Base-by-base conservation (phyloP, 352 stramenopile genomes). In the Globisporangium nagaii region DNA sequence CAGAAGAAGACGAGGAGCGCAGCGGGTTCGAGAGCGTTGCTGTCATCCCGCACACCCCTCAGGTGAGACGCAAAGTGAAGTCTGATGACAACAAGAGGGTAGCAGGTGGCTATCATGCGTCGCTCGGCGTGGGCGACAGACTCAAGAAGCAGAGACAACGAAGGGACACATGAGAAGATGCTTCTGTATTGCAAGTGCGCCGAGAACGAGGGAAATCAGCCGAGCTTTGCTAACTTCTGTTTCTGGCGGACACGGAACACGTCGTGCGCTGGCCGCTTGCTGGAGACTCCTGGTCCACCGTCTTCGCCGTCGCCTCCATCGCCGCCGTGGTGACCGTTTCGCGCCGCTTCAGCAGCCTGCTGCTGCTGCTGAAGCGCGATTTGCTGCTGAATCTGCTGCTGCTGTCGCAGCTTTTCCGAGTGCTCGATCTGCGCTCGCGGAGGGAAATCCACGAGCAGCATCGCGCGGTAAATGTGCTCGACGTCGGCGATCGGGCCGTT, bases 401-500 rank as follows among this genome's bases (percentile, higher is more conserved):
- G 70, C 25, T 85, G 75, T 39, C 79, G 75, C 55, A 89, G 70
- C 50, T 82, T 65, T 35, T 78, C 80, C 54, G 88, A 71, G 31
- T 73, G 72, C 58, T 95, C 84, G 41, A 95, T 76, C 15, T 84
- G 71, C 5, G 66, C 70, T 20, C 84, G 79, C 22, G 80, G 68
- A 19, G 84, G 84, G 40, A 95, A 92, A 47, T 95, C 84, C 28
- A 91, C 78, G 2, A 91, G 60, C 11, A 91, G 58, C 73, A 95
- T 90, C 1, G 83, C 83, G 36, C 83, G 82, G 65, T 83, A 91
- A 41, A 95, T 86, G 53, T 93, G 84, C 53, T 95, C 84, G 1
- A 90, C 82, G 41, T 95, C 84, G 12, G 84, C 84, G 42, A 95
- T 88, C 17, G 84, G 84, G 15, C 84, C 84, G 46, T 95, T 93